phyloP scores from a whole-genome alignment of 495 filamentous ascomycete genomes.

The Clavariopsis aquatica region DNA sequence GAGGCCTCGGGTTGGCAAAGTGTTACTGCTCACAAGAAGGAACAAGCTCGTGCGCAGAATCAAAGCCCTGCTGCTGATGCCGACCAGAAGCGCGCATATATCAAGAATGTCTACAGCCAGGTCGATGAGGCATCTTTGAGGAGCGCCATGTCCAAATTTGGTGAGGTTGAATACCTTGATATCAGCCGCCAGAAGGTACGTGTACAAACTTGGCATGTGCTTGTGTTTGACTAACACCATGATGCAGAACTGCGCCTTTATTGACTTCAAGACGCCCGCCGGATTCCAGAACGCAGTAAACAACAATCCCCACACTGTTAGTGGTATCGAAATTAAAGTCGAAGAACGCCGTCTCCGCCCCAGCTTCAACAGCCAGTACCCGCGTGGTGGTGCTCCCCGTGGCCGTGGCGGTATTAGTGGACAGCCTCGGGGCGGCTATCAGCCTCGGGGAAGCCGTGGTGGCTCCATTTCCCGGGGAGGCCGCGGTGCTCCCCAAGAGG shows the following conservation, averaged over 20 bases:
- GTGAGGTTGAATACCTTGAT: conserved; percentile 82
- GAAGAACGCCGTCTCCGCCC: conserved; percentile 84
- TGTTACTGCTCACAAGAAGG: conserved; percentile 73
- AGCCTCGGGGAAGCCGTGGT: conserved; percentile 41
- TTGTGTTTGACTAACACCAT: conserved; percentile 11
- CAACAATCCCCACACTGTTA: conserved; percentile 83
- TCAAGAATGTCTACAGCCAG: conserved; percentile 90
- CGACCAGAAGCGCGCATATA: conserved; percentile 70
- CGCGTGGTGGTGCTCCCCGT: conserved; percentile 43
- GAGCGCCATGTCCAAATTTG: conserved; percentile 66
- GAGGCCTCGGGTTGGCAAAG: conserved; percentile 76
- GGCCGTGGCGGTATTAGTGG: conserved; percentile 53
- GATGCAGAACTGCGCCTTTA: conserved; percentile 87
- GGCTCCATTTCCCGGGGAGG: conserved; percentile 49
- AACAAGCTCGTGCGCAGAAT: conserved; percentile 65
- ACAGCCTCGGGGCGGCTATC: conserved; percentile 62
- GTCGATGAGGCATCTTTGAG: conserved; percentile 69
- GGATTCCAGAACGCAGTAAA: conserved; percentile 78
- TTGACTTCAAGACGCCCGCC: conserved; percentile 80
- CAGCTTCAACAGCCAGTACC: conserved; percentile 52
- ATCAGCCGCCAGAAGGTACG: conserved; percentile 87
- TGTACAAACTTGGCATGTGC: conserved; percentile 37
- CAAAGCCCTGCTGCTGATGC: conserved; percentile 41
- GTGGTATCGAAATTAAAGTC: conserved; percentile 75
- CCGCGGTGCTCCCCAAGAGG: conserved; percentile 52